Evolutionary conservation across 345 rosid species (phyloP), one percentile per base, ranked within the genome.

Genomic region (Fremontodendron californicum): DNA sequence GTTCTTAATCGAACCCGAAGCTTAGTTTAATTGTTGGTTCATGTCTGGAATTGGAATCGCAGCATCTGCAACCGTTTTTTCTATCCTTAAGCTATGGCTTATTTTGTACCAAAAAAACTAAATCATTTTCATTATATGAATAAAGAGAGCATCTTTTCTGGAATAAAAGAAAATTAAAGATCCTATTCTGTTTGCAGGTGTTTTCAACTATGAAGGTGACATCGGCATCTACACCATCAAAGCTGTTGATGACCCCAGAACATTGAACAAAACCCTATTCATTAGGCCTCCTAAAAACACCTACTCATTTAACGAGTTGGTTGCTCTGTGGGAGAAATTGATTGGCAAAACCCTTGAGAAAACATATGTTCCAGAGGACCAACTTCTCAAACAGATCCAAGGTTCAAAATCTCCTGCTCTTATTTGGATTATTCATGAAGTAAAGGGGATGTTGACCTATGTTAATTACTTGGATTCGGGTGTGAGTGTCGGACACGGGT

Each of bases 261-360:
- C 97, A 57, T 68, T 88, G 75, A 92, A 90, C 87, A 92, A 89
- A 60, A 60, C 79, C 75, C 85, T 92, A 3, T 90, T 82, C 83
- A 78, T 90, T 25, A 85, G 73, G 72, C 94, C 94, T 49, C 87
- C 89, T 7, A 74, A 66, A 48, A 91, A 91, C 85, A 90, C 76
- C 58, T 69, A 78, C 71, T 86, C 97, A 4, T 81, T 92, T 83
- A 90, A 90, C 9, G 93, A 90, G 54, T 78, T 90, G 23, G 87
- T 88, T 0, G 75, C 85, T 29, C 43, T 89, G 25, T 92, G 97
- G 97, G 97, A 92, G 89, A 87, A 79, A 54, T 82, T 85, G 84
- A 92, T 92, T 2, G 89, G 88, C 23, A 89, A 85, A 80, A 84
- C 86, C 29, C 90, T 92, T 18, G 90, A 88, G 73, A 89, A 86